Evolutionary conservation across 1,284 basidiomycete species (phyloP), one percentile per base, ranked within the genome.

Genomic region (Ceratobasidium sp.): DNA sequence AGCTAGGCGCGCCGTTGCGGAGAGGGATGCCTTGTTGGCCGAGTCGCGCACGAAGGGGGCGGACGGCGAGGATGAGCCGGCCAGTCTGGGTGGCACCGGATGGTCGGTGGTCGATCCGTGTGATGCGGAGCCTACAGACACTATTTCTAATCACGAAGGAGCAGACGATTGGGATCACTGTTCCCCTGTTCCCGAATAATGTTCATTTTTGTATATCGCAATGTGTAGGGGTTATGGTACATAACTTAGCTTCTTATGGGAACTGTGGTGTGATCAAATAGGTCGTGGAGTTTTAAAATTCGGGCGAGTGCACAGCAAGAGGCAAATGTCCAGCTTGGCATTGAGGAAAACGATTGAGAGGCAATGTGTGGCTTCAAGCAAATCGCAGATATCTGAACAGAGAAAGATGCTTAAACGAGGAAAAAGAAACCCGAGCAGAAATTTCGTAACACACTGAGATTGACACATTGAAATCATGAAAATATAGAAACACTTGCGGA

Each of bases 391-490:
- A 16, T 52, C 30, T 69, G 53, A 69, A 57, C 52, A 57, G 36
- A 65, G 34, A 50, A 50, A 21, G 28, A 67, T 41, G 61, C 39
- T 60, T 55, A 58, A 60, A 58, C 50, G 65, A 50, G 74, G 57
- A 74, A 76, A 75, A 64, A 67, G 72, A 67, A 73, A 39, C 6
- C 36, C 8, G 36, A 39, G 14, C 36, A 77, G 75, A 74, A 71
- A 74, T 57, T 76, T 76, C 72, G 79, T 74, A 72, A 71, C 75
- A 74, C 52, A 69, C 53, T 43, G 26, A 55, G 53, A 50, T 64
- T 43, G 61, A 69, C 65, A 69, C 52, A 46, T 46, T 69, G 41
- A 69, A 55, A 57, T 69, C 30, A 55, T 50, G 67, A 69, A 72
- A 45, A 71, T 73, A 74, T 76, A 61, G 73, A 72, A 76, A 72